phyloP scores from a whole-genome alignment of 768 basidiomycete species.

The Russula abietina region DNA sequence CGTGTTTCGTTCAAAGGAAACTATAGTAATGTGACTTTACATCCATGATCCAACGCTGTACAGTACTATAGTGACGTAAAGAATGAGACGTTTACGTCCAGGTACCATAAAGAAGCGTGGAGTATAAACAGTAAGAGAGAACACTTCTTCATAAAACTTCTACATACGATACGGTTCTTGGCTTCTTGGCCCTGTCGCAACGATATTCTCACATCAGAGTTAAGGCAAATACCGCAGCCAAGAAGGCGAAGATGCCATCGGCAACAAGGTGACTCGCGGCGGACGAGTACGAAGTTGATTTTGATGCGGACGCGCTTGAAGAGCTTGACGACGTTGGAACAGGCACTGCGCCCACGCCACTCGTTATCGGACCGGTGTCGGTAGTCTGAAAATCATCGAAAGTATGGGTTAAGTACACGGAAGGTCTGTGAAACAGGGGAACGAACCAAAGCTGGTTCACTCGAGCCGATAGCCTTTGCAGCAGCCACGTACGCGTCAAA shows the following conservation, averaged over 20 bases:
- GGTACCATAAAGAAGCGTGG: too few species aligned
- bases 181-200: neutral
- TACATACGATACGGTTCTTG: too few species aligned
- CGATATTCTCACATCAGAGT: neutral
- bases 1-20: too few species aligned
- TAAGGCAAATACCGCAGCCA: conserved; percentile 5
- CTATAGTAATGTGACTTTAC: too few species aligned
- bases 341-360: conserved; percentile 32
- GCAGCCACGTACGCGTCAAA: conserved; percentile 38
- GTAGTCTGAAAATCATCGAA: conserved; percentile 30
- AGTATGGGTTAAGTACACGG: neutral
- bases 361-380: conserved; percentile 37
- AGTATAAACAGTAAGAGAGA: too few species aligned
- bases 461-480: conserved; percentile 35
- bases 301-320: neutral
- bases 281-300: neutral
- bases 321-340: neutral
- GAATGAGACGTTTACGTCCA: too few species aligned
- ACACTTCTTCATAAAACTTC: too few species aligned
- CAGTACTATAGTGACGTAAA: too few species aligned
- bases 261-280: conserved; percentile 10
- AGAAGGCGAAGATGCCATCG: conserved; percentile 7
- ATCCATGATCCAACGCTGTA: too few species aligned
- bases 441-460: conserved; percentile 34
- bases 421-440: neutral